Evolutionary conservation across 2,329 filamentous ascomycete genomes (phyloP).

Genomic region (Apiospora pterosperma): DNA sequence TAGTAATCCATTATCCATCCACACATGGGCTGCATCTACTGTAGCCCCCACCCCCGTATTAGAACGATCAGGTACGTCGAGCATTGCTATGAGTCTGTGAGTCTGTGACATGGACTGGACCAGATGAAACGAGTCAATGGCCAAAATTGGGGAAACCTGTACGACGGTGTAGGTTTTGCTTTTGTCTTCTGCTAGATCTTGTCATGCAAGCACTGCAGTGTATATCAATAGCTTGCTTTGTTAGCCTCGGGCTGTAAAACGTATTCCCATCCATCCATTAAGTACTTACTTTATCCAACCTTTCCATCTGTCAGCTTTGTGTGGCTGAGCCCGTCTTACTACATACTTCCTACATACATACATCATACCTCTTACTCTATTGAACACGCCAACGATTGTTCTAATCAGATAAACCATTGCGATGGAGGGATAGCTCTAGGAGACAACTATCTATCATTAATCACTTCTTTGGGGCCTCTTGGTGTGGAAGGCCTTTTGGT

Average conservation of each 20-base stretch:
- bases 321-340: slow-evolving; percentile 1
- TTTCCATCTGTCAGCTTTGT: neutral
- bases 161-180: neutral
- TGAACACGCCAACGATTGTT: neutral
- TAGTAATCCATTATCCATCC: slow-evolving; percentile 1
- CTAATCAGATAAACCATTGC: neutral
- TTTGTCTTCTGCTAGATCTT: neutral
- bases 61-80: neutral
- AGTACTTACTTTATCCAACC: neutral
- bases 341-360: neutral
- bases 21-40: neutral
- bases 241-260: neutral
- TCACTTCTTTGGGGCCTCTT: neutral
- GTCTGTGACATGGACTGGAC: neutral
- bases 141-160: neutral
- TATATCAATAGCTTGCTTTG: neutral
- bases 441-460: neutral
- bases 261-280: neutral
- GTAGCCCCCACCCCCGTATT: neutral
- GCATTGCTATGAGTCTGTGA: neutral
- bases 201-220: neutral
- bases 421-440: neutral
- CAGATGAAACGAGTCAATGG: slow-evolving; percentile 2
- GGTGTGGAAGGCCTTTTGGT: neutral
- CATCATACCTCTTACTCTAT: neutral